A percentile compares a stretch with the other conserved stretches of the same genome.
Evolutionary conservation across 441 rosid species (phyloP).

Genomic region (Arabidopsis lyrata): DNA sequence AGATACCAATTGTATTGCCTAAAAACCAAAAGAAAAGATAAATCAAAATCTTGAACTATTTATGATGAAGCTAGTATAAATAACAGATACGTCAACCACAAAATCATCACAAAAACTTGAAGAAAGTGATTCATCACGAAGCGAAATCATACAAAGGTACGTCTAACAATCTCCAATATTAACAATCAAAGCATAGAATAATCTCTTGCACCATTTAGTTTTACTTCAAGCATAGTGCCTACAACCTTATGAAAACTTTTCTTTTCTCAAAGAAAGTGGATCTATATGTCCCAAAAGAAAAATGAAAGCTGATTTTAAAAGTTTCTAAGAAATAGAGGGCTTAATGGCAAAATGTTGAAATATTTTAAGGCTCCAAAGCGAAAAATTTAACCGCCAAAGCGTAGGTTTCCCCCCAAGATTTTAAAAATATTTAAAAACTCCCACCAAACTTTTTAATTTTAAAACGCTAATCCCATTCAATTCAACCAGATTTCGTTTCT

Average conservation of each 20-base stretch:
- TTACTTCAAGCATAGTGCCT: no score
- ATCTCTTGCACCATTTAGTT: background rate
- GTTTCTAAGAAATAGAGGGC: slow-evolving; percentile 17
- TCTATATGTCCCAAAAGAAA: no score
- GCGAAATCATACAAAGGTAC: background rate
- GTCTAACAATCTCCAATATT: background rate
- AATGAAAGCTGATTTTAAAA: background rate
- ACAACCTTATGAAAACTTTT: no score
- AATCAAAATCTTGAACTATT: background rate
- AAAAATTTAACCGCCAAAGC: slow-evolving; percentile 23
- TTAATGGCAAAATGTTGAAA: background rate
- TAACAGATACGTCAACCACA: background rate
- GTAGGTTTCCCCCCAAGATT: slow-evolving; percentile 24
- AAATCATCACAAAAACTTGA: background rate
- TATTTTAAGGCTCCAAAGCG: background rate
- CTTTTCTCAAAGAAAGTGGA: no score
- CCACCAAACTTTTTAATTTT: slow-evolving; percentile 38
- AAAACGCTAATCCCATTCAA: slow-evolving; percentile 24
- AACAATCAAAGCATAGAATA: background rate
- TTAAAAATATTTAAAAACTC: slow-evolving; percentile 39
- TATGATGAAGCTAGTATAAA: background rate
- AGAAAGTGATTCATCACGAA: background rate
- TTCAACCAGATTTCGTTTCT: slow-evolving; percentile 12
- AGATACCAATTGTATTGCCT: background rate
- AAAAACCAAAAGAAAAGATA: background rate